Evolutionary conservation across 495 filamentous ascomycete species (phyloP).

Genomic region (Rostrohypoxylon terebratum): DNA sequence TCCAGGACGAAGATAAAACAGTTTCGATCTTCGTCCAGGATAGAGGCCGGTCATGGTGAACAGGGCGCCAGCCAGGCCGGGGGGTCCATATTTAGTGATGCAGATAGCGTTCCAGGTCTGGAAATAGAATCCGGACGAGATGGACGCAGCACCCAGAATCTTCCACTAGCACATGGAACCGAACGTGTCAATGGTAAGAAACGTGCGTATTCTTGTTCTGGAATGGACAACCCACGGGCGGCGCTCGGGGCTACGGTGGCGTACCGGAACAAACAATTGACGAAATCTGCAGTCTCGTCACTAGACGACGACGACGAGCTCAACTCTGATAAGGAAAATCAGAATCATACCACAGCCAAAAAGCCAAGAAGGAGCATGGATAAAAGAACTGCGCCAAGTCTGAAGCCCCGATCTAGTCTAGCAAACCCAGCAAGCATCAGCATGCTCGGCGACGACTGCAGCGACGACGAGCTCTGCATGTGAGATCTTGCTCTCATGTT

Average conservation of each 20-base stretch:
- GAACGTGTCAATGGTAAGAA: constrained; percentile 36
- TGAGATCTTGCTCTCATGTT: constrained; percentile 25
- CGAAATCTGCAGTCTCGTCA: constrained; percentile 1
- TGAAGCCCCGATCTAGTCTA: constrained; percentile 31
- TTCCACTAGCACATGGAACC: constrained; percentile 7
- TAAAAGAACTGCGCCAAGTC: constrained; percentile 22
- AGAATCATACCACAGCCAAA: constrained; percentile 16
- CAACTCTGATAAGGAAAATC: constrained; percentile 46
- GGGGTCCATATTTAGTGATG: constrained; percentile 23
- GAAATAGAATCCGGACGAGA: constrained; percentile 31
- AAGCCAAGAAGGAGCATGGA: constrained; percentile 44
- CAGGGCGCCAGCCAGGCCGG: constrained; percentile 26
- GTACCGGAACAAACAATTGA: constrained; percentile 7
- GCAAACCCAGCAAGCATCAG: constrained; percentile 22
- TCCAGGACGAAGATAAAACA: constrained; percentile 15
- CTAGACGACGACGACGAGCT: constrained; percentile 34
- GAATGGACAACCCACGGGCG: constrained; percentile 20
- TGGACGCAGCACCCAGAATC: constrained; percentile 10
- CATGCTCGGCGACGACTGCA: constrained; percentile 35
- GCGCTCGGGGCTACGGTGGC: neutral
- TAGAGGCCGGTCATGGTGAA: constrained; percentile 16
- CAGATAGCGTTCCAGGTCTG: constrained; percentile 34
- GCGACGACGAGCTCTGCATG: constrained; percentile 57
- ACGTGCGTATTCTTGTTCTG: constrained; percentile 35
- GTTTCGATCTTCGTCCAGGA: constrained; percentile 32